A percentile compares a stretch with the other conserved stretches of the same genome.
phyloP scores from a whole-genome alignment of 2,329 filamentous ascomycete genomes.

The Bipolaris zeicola region DNA sequence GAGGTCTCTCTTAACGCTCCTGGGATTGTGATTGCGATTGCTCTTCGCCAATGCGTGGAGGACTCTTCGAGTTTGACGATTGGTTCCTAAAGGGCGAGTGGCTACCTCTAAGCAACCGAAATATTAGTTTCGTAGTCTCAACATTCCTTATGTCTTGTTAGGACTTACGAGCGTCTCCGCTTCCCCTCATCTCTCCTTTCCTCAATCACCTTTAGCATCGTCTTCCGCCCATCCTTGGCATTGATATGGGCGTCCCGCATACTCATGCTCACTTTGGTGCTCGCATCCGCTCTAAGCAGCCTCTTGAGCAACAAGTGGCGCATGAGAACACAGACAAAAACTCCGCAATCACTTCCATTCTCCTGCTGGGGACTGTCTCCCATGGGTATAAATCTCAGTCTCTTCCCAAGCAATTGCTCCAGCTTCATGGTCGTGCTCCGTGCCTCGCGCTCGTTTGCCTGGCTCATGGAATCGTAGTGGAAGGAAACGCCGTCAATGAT shows the following conservation, averaged over 20 bases:
- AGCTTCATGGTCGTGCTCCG: constrained; percentile 72
- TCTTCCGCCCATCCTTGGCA: constrained; percentile 78
- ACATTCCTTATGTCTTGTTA: neutral
- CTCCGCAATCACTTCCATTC: constrained; percentile 91
- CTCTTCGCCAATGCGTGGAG: constrained; percentile 48
- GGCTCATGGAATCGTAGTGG: constrained; percentile 89
- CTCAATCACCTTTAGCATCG: constrained; percentile 91
- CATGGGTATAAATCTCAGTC: constrained; percentile 78
- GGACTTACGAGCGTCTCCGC: constrained; percentile 75
- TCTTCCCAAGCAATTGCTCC: constrained; percentile 67
- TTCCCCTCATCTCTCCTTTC: constrained; percentile 85
- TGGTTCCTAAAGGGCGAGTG: constrained; percentile 42
- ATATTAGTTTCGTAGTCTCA: neutral
- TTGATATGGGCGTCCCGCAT: constrained; percentile 85
- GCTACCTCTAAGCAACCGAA: constrained; percentile 32
- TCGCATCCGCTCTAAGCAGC: constrained; percentile 76
- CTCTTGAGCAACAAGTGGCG: constrained; percentile 86
- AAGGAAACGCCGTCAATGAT: constrained; percentile 90
- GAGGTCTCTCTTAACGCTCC: constrained; percentile 11
- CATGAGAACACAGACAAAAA: constrained; percentile 96
- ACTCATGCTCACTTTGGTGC: constrained; percentile 92
- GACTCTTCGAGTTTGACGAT: constrained; percentile 42
- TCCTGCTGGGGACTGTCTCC: constrained; percentile 88
- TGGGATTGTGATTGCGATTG: constrained; percentile 25
- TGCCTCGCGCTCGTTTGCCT: constrained; percentile 77